phyloP scores from a whole-genome alignment of 305 asterid genomes.

The Salvia sclarea region DNA sequence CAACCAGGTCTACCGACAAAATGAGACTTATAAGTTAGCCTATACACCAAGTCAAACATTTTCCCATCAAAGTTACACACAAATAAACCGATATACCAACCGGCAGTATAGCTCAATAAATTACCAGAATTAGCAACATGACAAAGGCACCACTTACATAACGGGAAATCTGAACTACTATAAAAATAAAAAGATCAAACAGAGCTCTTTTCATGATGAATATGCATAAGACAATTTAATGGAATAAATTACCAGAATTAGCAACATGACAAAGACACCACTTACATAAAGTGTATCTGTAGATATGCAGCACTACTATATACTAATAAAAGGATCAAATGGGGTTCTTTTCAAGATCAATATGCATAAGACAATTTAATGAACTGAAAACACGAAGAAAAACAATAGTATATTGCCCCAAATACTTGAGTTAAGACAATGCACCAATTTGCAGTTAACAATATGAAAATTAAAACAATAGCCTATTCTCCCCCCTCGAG shows the following conservation, averaged over 20 bases:
- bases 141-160: neutral
- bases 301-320: too few relatives aligned
- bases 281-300: neutral
- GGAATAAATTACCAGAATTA: slow-evolving; percentile 5
- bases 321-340: too few relatives aligned
- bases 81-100: neutral
- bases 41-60: slow-evolving; percentile 8
- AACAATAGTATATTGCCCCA: neutral
- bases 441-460: neutral
- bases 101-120: neutral
- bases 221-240: neutral
- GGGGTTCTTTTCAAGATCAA: neutral
- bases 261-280: slow-evolving; percentile 4
- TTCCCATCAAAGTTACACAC: neutral
- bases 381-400: slow-evolving; percentile 19
- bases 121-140: slow-evolving; percentile 10
- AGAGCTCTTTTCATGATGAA: neutral
- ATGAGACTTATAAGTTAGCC: neutral
- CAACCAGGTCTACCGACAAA: slow-evolving; percentile 10
- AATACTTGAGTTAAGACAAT: neutral
- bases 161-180: too few relatives aligned
- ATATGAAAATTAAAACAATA: slow-evolving; percentile 4
- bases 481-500: neutral
- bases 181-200: too few relatives aligned
- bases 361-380: neutral